phyloP scores from a whole-genome alignment of 2,329 filamentous ascomycete genomes.

The Septoria petroselini region DNA sequence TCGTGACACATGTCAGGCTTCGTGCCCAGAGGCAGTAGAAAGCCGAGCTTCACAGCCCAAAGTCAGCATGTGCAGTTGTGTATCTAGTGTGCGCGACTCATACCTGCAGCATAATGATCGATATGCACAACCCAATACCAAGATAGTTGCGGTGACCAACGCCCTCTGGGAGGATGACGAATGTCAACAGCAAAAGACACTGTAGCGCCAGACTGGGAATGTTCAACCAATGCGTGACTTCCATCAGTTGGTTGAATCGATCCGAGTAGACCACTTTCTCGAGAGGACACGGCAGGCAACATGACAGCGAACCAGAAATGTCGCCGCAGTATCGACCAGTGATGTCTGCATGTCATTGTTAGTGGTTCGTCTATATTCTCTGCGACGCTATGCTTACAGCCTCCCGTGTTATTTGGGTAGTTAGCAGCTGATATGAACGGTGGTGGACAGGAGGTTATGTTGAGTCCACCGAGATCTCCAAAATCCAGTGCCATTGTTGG shows the following conservation, averaged over 20 bases:
- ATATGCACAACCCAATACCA: slow-evolving; percentile 81
- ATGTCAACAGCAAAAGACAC: slow-evolving; percentile 71
- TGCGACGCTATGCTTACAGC: slow-evolving; percentile 57
- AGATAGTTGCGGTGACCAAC: slow-evolving; percentile 73
- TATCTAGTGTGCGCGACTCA: slow-evolving; percentile 41
- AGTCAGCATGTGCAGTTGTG: slow-evolving; percentile 69
- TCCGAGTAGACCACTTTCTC: slow-evolving; percentile 17
- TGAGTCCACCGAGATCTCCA: slow-evolving; percentile 17
- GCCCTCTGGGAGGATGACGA: slow-evolving; percentile 69
- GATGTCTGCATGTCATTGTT: slow-evolving; percentile 25
- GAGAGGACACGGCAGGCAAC: slow-evolving; percentile 78
- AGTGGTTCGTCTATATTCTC: not conserved
- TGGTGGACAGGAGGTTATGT: slow-evolving; percentile 55
- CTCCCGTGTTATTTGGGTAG: slow-evolving; percentile 60
- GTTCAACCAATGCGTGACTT: slow-evolving; percentile 58
- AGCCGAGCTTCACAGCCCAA: slow-evolving; percentile 64
- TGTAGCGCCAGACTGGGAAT: slow-evolving; percentile 69
- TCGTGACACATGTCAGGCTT: slow-evolving; percentile 75
- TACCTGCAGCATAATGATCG: slow-evolving; percentile 66
- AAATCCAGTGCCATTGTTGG: not conserved
- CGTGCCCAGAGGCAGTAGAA: slow-evolving; percentile 74
- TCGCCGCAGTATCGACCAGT: slow-evolving; percentile 56
- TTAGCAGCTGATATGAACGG: slow-evolving; percentile 63
- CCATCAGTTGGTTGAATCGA: slow-evolving; percentile 12
- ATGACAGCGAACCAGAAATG: slow-evolving; percentile 52